Evolutionary conservation across 108 stramenopile genomes (phyloP), one percentile per base, ranked within the genome.

Genomic region (Mayamaea pseudoterrestris): DNA sequence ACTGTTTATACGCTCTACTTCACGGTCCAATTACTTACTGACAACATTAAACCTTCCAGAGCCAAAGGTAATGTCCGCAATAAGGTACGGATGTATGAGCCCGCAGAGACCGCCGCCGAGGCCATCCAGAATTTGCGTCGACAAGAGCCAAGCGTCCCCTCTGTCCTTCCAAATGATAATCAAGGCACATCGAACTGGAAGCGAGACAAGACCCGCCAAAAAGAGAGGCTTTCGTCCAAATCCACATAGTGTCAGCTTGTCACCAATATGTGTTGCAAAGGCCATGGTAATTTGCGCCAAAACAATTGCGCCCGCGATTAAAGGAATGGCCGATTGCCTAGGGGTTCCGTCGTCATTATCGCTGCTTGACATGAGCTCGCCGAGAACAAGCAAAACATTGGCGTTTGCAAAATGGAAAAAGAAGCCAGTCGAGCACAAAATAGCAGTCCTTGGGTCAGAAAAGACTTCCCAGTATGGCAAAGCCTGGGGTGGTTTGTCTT

Each of bases 391-490:
- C 21, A 90, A 50, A 1, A 90, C 88, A 52, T 90, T 90, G 24
- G 88, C 88, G 58, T 90, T 90, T 21, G 88, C 88, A 57, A 90
- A 77, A 50, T 90, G 87, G 41, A 90, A 90, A 48, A 84, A 84
- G 67, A 84, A 85, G 22, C 88, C 88, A 3, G 88, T 90, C 39
- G 78, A 35, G 36, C 80, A 90, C 29, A 90, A 58, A 5, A 90
- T 58, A 9, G 70, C 55, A 9, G 74, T 69, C 35, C 74, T 73
- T 21, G 37, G 51, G 39, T 90, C 83, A 11, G 80, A 63, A 47
- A 84, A 77, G 14, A 90, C 74, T 20, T 63, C 68, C 69, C 68
- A 60, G 32, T 90, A 90, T 22, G 63, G 67, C 8, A 69, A 57
- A 20, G 79, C 76, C 41, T 65, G 20, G 27, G 65, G 65, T 21